Conservation (phyloP, 192 early-diverging fungal genomes). For the Coemansia sp. region DNA sequence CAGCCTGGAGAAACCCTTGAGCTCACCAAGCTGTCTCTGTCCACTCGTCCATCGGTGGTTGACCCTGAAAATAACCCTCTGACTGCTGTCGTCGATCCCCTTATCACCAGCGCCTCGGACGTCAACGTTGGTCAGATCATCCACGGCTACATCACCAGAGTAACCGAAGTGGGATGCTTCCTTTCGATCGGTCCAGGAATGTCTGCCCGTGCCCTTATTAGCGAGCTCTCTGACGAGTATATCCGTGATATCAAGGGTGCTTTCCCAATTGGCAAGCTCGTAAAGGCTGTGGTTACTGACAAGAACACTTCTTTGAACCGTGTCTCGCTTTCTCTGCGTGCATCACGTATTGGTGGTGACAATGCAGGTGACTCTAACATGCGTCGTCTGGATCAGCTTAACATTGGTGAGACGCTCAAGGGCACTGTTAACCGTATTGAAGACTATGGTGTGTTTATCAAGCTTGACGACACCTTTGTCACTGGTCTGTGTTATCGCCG, state of each 20-base stretch:
- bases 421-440: constrained; percentile 72
- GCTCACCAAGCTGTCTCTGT: constrained; percentile 57
- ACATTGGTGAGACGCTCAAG: constrained; percentile 70
- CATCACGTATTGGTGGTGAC: constrained; percentile 45
- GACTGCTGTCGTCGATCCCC: constrained; percentile 39
- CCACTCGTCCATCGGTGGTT: constrained; percentile 58
- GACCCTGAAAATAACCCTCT: constrained; percentile 22
- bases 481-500: constrained; percentile 83
- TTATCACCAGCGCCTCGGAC: constrained; percentile 54
- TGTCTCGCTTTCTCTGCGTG: constrained; percentile 72
- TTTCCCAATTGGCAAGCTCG: constrained; percentile 70
- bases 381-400: constrained; percentile 59
- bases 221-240: constrained; percentile 80
- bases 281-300: constrained; percentile 64
- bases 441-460: constrained; percentile 78
- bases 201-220: constrained; percentile 77
- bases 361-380: constrained; percentile 19
- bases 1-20: constrained; percentile 28
- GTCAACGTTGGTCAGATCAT: constrained; percentile 62
- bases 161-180: constrained; percentile 71
- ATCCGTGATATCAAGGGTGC: constrained; percentile 78
- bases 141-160: constrained; percentile 68
- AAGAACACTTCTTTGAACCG: constrained; percentile 57
- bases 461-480: constrained; percentile 68
- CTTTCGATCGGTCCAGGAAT: constrained; percentile 61